These are phyloP conservation scores for Colletotrichum sp. DNA, from an alignment of 2,329 filamentous ascomycete species.

Conservation along the genomic window DNA sequence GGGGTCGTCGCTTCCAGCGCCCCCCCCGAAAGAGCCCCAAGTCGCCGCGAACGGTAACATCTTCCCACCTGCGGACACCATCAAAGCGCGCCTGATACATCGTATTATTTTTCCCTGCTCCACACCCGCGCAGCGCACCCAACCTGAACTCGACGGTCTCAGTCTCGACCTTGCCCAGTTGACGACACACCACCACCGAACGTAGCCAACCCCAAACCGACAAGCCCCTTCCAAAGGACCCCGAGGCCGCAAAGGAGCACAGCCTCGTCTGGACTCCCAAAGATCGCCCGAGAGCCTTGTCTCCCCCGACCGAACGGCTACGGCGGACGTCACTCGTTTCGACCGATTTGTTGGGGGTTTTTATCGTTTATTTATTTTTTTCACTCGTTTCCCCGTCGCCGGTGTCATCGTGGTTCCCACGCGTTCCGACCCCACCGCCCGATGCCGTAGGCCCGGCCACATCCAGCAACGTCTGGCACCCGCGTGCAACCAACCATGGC, in stretches of 20 bases:
- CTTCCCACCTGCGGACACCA: constrained; percentile 6
- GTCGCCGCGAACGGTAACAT: constrained; percentile 17
- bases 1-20: constrained; percentile 6
- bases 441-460: constrained; percentile 12
- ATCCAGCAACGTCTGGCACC: background rate
- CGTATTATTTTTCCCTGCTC: constrained; percentile 18
- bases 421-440: constrained; percentile 12
- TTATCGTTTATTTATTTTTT: background rate
- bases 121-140: constrained; percentile 9
- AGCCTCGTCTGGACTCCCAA: constrained; percentile 16
- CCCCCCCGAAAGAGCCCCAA: constrained; percentile 5
- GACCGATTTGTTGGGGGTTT: background rate
- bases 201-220: background rate
- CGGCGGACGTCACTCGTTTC: constrained; percentile 4
- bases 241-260: background rate
- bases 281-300: constrained; percentile 6
- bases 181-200: background rate
- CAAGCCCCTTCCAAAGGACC: background rate
- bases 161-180: background rate
- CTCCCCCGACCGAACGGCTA: background rate
- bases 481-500: constrained; percentile 39
- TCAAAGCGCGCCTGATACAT: constrained; percentile 21
- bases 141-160: background rate
- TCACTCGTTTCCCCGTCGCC: background rate
- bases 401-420: constrained; percentile 7